Evolutionary conservation across 2,329 filamentous ascomycete species (phyloP), one percentile per base, ranked within the genome.

Genomic region (Talaromyces verruculosus): DNA sequence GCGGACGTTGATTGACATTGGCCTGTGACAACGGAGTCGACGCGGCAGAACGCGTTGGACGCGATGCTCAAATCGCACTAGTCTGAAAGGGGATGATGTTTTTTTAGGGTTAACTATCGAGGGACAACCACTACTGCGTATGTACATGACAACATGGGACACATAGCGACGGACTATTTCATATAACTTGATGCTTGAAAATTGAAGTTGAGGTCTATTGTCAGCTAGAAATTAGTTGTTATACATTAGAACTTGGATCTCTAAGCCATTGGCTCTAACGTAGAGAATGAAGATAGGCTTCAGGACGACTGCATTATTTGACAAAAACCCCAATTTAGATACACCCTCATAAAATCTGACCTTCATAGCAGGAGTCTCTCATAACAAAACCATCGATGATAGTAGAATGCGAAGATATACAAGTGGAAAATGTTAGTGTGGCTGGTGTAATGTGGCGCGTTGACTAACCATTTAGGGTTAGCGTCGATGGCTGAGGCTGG

Each of bases 1-100:
- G 17, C 7, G 53, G 53, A 15, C n/a, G n/a, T 39, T 37, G 19
- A 22, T 15, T 22, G 53, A 57, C 53, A 57, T 57, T 10, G 33
- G 53, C 51, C 51, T 57, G 5, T 53, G 19, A 30, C 43, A 22
- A 59, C n/a, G 22, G n/a, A 47, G 63, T 35, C 19, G 63, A 43
- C 53, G 41, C 63, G 65, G 19, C 41, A 61, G 65, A 41, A 58
- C 65, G 65, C 65, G 65, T 61, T 49, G 37, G 47, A 33, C 65
- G 65, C 62, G 65, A 49, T 39, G 49, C 5, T 22, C 49, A 30
- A 30, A 51, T 33, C 3, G 30, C 65, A 53, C 61, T 64, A 66
- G 51, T 51, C 53, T 30, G 3, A 53, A 64, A 60, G 30, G 51
- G 65, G 61, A 45, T 15, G 28, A 60, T 17, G 35, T 30, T 2